Evolutionary conservation across 306 rosid genomes (phyloP), one percentile per base, ranked within the genome.

Genomic region (Abrus precatorius): DNA sequence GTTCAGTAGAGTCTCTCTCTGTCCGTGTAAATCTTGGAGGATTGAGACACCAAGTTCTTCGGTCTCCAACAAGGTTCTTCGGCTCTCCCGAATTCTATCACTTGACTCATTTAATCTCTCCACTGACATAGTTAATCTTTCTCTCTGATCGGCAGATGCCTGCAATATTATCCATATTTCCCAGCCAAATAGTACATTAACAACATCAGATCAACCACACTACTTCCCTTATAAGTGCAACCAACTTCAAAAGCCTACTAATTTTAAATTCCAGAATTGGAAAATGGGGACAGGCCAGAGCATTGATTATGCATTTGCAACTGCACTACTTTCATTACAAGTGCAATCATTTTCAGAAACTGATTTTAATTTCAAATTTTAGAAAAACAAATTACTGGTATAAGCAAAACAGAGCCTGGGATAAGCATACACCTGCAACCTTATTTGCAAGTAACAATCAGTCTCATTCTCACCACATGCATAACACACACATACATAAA

Each of bases 1-100:
- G 82, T 78, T 87, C 66, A 93, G 85, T 62, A 93, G 97, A 79
- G 97, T 93, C 88, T 93, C 97, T 4, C 97, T 92, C 78, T 93
- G 97, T 83, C 87, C 91, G 70, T 93, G 97, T 84, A 93, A 83
- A 91, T 93, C 97, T 77, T 93, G 90, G 76, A 93, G 94, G 82
- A 93, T 88, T 69, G 92, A 88, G 84, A 90, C 89, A 56, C 97
- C 97, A 36, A 91, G 90, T 48, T 93, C 94, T 88, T 91, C 97
- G 0, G 97, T 91, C 83, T 93, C 97, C 69, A 91, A 71, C 27
- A 93, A 55, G n/a, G 94, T 85, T 84, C 97, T 91, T 82, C 91
- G 90, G 85, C 97, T 91, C 83, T 91, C 89, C 84, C 70, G 77
- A 47, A 93, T 88, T 85, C 92, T 86, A 1, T 89, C 94, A 56